Conservation (phyloP, 257 asterid genomes). For the Leptodermis oblonga region DNA sequence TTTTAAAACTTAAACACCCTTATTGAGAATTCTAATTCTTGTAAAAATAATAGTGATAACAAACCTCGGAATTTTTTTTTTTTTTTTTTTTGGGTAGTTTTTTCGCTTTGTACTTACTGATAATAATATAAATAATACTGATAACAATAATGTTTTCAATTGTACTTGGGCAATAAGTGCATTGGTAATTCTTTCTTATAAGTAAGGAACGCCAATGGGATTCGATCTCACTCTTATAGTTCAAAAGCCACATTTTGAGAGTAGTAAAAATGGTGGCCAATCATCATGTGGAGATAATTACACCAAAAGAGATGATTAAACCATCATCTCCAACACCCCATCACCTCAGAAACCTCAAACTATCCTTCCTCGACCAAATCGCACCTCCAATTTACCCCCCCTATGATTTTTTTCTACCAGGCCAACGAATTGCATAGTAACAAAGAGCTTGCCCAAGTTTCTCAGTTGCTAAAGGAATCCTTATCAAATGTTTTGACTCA, state of each 20-base stretch:
- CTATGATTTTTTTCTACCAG: slow-evolving; percentile 30
- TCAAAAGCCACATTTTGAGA: not conserved
- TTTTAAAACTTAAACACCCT: no score
- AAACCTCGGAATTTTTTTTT: no score
- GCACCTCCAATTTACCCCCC: slow-evolving; percentile 28
- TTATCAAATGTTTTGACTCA: slow-evolving; percentile 24
- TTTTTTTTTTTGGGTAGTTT: no score
- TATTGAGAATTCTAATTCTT: no score
- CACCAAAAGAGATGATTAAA: slow-evolving; percentile 29
- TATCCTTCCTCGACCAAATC: slow-evolving; percentile 39
- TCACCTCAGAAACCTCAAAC: slow-evolving; percentile 21
- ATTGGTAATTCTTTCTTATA: not conserved
- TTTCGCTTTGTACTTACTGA: no score
- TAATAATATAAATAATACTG: no score
- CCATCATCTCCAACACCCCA: slow-evolving; percentile 39
- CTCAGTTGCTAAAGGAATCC: slow-evolving; percentile 26
- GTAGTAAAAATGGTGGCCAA: slow-evolving; percentile 1
- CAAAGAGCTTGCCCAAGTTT: not conserved
- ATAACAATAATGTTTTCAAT: no score
- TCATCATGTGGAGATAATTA: slow-evolving; percentile 25
- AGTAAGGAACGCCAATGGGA: not conserved
- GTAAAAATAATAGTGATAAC: no score
- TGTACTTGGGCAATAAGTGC: no score
- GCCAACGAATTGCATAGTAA: slow-evolving; percentile 5
- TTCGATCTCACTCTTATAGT: not conserved